These are phyloP conservation scores for Taphrina sp. DNA, from an alignment of 1,139 yeast species.

Conservation along the genomic window DNA sequence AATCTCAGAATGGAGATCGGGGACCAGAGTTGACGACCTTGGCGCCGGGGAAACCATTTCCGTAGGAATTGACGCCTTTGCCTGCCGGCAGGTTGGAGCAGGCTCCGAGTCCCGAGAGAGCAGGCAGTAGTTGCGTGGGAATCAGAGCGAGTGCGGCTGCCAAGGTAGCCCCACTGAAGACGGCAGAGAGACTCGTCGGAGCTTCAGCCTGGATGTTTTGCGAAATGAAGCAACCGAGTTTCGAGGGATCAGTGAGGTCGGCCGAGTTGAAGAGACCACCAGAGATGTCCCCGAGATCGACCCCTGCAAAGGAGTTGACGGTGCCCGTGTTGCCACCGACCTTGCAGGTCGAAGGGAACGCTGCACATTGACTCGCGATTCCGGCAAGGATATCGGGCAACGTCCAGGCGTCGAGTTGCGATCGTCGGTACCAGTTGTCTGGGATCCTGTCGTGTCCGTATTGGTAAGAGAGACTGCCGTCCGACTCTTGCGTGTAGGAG, in stretches of 20 bases:
- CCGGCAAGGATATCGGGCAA: constrained; percentile 3
- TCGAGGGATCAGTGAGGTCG: background rate
- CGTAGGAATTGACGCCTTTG: constrained; percentile 2
- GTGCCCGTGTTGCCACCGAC: constrained; percentile 8
- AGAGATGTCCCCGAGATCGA: constrained; percentile 10
- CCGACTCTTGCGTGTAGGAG: background rate
- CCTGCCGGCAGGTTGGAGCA: constrained; percentile 9
- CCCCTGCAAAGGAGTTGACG: constrained; percentile 2
- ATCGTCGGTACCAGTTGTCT: constrained; percentile 12
- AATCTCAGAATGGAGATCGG: too few species aligned
- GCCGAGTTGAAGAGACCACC: constrained; percentile 4
- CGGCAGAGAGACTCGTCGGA: background rate
- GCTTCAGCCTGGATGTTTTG: too few species aligned
- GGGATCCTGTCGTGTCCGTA: constrained; percentile 6
- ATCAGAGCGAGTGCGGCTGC: background rate
- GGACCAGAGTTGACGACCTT: background rate
- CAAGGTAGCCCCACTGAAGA: background rate
- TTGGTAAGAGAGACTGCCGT: background rate
- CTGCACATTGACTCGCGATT: constrained; percentile 1
- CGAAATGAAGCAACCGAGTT: constrained; percentile 4
- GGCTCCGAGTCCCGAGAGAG: background rate
- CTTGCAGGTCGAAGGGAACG: constrained; percentile 3
- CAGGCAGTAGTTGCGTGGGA: background rate
- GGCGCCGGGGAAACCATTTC: background rate
- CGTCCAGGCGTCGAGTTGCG: constrained; percentile 7